Conservation (phyloP, 176 grass and related monocot species). For the Pharus latifolius region DNA sequence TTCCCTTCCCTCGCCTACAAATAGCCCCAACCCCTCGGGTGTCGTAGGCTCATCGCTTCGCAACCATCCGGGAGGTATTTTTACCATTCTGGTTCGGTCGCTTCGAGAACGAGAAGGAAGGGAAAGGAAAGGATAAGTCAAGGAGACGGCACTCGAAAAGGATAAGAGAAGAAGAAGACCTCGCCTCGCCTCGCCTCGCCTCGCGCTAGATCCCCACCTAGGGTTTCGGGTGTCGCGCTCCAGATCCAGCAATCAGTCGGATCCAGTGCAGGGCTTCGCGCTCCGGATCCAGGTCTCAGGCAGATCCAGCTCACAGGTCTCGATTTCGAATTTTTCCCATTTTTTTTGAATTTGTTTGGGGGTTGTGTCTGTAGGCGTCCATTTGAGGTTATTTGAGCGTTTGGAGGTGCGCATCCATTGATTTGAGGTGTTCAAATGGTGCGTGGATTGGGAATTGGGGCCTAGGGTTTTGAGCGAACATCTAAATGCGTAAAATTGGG, state of each 20-base stretch:
- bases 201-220: background rate
- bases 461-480: conserved; percentile 13
- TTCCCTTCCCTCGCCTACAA: conserved; percentile 20
- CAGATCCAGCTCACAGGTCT: conserved; percentile 21
- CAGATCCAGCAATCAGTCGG: background rate
- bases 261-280: background rate
- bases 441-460: background rate
- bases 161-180: no score
- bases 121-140: conserved; percentile 10
- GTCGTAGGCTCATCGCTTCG: conserved; percentile 1
- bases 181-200: no score
- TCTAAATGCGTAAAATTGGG: background rate
- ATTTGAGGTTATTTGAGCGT: conserved; percentile 9
- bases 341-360: background rate
- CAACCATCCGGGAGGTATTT: background rate
- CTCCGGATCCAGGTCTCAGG: background rate
- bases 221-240: background rate
- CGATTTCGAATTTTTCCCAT: background rate
- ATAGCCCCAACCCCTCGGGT: conserved; percentile 4
- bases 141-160: no score
- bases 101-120: background rate
- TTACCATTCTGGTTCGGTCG: background rate
- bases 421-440: background rate
- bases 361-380: background rate
- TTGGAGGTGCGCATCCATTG: background rate